Conservation (phyloP, 75 land plant genomes). For the Chamaecyparis obtusa region DNA sequence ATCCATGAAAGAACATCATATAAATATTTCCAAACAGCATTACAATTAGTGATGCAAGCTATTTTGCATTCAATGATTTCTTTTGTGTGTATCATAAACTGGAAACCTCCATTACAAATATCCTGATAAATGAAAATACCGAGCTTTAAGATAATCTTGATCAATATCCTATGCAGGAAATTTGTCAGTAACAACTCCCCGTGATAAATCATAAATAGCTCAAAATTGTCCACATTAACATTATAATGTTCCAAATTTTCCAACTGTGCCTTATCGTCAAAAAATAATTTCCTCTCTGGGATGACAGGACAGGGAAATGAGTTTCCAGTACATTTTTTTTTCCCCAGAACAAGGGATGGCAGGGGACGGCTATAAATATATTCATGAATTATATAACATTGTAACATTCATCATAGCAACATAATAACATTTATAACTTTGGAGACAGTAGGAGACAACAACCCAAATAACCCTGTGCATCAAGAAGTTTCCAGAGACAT, state of each 20-base stretch:
- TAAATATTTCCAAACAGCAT: neutral
- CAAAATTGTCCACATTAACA: neutral
- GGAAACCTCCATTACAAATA: neutral
- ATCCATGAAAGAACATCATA: neutral
- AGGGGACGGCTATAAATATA: no score
- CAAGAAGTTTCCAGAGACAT: no score
- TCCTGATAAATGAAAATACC: neutral
- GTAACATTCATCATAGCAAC: no score
- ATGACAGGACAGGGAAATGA: no score
- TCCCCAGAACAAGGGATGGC: no score
- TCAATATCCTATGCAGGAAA: neutral
- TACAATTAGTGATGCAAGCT: neutral
- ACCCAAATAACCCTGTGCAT: no score
- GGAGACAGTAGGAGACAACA: no score
- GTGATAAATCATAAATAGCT: neutral
- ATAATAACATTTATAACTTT: no score
- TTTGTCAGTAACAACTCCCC: neutral
- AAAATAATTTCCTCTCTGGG: neutral
- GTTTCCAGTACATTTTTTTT: no score
- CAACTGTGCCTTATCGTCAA: neutral
- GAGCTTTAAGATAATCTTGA: neutral
- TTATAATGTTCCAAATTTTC: neutral
- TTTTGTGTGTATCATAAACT: neutral
- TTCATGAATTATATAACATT: no score
- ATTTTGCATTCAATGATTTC: neutral